Base-by-base conservation (phyloP, 805 yeast genomes). In the Tetrapisispora pingtungensis region DNA sequence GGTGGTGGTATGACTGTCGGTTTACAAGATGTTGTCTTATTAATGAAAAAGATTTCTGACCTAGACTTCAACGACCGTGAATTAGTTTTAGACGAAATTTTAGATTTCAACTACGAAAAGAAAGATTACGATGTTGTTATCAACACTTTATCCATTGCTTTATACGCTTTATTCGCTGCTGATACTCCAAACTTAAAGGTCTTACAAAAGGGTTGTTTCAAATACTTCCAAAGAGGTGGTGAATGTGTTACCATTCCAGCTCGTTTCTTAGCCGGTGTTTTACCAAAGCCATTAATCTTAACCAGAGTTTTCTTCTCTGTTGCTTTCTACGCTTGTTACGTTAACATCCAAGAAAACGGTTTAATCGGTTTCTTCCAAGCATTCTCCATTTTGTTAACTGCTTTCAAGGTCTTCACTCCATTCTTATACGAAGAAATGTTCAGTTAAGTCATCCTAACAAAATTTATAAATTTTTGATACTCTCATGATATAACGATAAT, bases 1-100 rank as follows among this genome's bases (percentile, higher is more conserved):
- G 98, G 98, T 43, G 98, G 98, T 51, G 98, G 98, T 49, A 93
- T 93, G 98, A 88, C 97, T 22, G 98, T 93, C 36, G 97, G 96
- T 2, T 69, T 93, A 48, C 84, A 80, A 59, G 98, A 93, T 64
- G 70, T 88, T 38, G 78, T 84, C 17, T 73, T 75, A 52, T 65
- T 84, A 33, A 69, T 93, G 42, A 82, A 44, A 56, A 72, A 42
- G 56, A 61, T 64, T 28, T 66, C 64, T 47, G 60, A 61, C 33
- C 41, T 62, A 39, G 67, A 64, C 39, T 71, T 93, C 40, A 59
- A 59, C 22, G 82, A 88, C 58, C 72, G 80, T 52, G 74, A 66
- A 14, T 55, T 66, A 5, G 77, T 93, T 18, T 58, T 74, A 19
- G 74, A 72, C 43, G 78, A 75, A 54, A 64, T 87, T 60, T 58